phyloP scores from a whole-genome alignment of 108 stramenopile species.

The Nannochloropsis oceanica region DNA sequence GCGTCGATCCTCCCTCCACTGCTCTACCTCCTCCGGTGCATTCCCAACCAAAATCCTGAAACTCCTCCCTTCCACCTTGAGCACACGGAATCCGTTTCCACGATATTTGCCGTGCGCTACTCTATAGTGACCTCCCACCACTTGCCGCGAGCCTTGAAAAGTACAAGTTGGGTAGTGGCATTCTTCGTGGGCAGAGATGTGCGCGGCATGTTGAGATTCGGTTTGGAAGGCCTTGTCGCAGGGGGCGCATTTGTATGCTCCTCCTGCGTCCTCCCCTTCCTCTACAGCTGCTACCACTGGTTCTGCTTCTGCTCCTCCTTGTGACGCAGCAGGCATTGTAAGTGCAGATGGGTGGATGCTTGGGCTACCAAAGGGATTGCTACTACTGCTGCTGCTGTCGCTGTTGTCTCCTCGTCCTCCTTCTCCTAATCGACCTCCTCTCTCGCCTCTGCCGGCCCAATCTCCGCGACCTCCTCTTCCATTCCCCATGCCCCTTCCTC shows the following conservation, averaged over 20 bases:
- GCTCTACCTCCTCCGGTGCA: constrained; percentile 1
- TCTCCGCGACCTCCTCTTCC: neutral
- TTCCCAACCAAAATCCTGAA: constrained; percentile 2
- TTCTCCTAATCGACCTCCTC: neutral
- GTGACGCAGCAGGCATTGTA: neutral
- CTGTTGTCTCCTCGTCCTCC: neutral
- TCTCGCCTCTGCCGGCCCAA: neutral
- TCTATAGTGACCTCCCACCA: neutral
- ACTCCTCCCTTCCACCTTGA: constrained; percentile 3
- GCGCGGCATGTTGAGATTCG: neutral
- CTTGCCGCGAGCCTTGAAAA: neutral
- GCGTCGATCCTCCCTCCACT: constrained; percentile 1
- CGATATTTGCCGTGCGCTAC: neutral
- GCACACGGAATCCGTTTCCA: neutral
- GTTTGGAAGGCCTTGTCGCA: neutral
- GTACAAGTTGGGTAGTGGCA: neutral
- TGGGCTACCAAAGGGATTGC: neutral
- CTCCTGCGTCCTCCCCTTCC: neutral
- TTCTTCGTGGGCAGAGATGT: neutral
- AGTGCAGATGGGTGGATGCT: neutral
- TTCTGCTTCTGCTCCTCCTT: neutral
- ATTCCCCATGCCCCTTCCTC: neutral
- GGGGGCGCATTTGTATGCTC: neutral
- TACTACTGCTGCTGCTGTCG: too few relatives aligned
- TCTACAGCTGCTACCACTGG: neutral